Evolutionary conservation across 345 rosid species (phyloP), one percentile per base, ranked within the genome.

Genomic region (Hibiscus syriacus): DNA sequence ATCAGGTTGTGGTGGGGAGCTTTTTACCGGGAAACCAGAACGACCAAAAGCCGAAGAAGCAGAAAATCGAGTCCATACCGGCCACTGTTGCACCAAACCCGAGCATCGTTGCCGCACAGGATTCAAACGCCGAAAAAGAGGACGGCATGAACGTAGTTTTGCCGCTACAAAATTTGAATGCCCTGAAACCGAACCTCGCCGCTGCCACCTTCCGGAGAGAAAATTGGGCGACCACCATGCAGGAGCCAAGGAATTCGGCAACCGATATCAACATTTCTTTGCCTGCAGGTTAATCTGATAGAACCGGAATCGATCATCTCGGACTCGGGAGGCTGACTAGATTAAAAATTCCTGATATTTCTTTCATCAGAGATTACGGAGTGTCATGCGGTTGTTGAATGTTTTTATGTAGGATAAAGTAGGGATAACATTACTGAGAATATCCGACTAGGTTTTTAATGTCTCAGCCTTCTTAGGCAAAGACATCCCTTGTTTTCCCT

Each of bases 1-100:
- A 57, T 76, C 80, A 93, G 98, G 92, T 93, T 64, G 92, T 93
- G 6, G 85, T 90, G 32, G 98, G 98, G 59, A 93, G 97, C 62
- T 93, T 90, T 73, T 78, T 88, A 32, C 79, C 88, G 0, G 88
- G 87, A 65, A 83, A 81, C 77, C 86, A 90, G 66, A 85, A 84
- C 29, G 90, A 85, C 76, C 89, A 79, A 64, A 88, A 87, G 77
- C 84, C 85, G 0, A 90, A 90, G 92, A 89, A 85, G 74, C 92
- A 73, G 74, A 87, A 82, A 75, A 76, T 50, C 0, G 96, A 93
- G 7, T 16, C 82, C 30, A 59, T 77, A 55, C 72, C 86, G 45
- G 30, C 76, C 36, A 63, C 70, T 0, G 70, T 79, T 54, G 26
- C 84, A 64, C 68, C 86, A 41, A 64, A 78, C 58, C 26, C 80